Base-by-base conservation (phyloP, 2,329 filamentous ascomycete genomes). In the Ceratocystis lukuohia region DNA sequence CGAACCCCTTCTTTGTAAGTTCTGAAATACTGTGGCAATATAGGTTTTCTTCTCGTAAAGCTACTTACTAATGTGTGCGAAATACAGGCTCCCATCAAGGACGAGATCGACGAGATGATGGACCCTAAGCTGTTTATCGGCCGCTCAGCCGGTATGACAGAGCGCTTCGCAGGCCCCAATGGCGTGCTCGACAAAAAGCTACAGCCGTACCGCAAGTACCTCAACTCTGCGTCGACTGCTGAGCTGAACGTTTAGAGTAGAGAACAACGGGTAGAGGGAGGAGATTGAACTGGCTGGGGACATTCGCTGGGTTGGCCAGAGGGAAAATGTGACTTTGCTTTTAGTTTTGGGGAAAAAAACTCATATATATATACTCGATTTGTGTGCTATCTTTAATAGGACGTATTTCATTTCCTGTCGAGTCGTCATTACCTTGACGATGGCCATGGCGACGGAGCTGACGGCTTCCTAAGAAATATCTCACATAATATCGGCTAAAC, bases 81-180 rank as follows among this genome's bases (percentile, higher is more conserved):
- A 28, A 20, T 44, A 28, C 56, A 67, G 66, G 66, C 81, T 73
- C 82, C 88, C 1, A 84, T 93, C 69, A 84, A 84, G 79, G 79
- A 72, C 61, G 86, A 92, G 69, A 77, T 92, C 37, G 87, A 91
- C 69, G 76, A 74, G 53, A 81, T 92, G 76, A 76, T 92, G 61
- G 81, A 87, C 69, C 80, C 88, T 1, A 80, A 80, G 71, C 74
- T 82, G 57, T 82, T 78, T 70, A 76, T 73, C 17, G 79, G 79
- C 48, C 79, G 80, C 61, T 77, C 76, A 45, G 72, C 70, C 22
- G 71, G 77, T 62, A 79, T 80, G 68, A 78, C 81, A 6, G 77
- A 81, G 63, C 73, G 73, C 45, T 79, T 76, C 69, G 79, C 76
- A 66, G 78, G 78, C 4, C 68, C 71, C 0, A 75, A 73, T 0